These are phyloP conservation scores for Gnomoniopsis sp. DNA, from an alignment of 2,329 filamentous ascomycete genomes.

Conservation along the genomic window DNA sequence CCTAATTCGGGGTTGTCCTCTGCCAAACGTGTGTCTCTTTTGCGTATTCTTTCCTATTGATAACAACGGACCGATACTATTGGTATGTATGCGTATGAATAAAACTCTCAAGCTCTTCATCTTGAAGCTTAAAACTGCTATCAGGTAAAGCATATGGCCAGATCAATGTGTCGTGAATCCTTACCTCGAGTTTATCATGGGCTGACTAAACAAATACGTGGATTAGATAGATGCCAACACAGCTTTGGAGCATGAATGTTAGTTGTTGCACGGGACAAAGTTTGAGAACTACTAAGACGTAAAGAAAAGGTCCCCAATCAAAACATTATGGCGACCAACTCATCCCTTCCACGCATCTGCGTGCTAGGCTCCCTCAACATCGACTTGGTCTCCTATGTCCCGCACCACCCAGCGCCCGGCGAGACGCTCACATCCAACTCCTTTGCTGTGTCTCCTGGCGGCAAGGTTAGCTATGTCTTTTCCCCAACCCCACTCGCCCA, in stretches of 20 bases:
- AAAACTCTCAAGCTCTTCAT: too few relatives aligned
- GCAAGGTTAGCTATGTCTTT: conserved; percentile 52
- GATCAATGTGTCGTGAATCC: too few relatives aligned
- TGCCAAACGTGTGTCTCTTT: too few relatives aligned
- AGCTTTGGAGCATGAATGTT: background rate
- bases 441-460: conserved; percentile 79
- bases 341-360: conserved; percentile 56
- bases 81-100: too few relatives aligned
- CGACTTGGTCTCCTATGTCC: conserved; percentile 85
- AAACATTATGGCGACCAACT: conserved; percentile 20
- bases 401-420: conserved; percentile 77
- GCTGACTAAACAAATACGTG: too few relatives aligned
- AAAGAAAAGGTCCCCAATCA: background rate
- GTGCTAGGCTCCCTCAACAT: conserved; percentile 92
- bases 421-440: conserved; percentile 81
- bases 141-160: too few relatives aligned
- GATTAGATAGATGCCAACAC: too few relatives aligned
- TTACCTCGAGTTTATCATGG: too few relatives aligned
- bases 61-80: too few relatives aligned
- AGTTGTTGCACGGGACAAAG: background rate
- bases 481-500: background rate
- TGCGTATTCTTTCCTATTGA: too few relatives aligned
- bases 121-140: too few relatives aligned
- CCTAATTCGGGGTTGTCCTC: too few relatives aligned
- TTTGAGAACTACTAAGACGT: background rate